phyloP scores from a whole-genome alignment of 129 eudicot genomes.

The Flaveria linearis region DNA sequence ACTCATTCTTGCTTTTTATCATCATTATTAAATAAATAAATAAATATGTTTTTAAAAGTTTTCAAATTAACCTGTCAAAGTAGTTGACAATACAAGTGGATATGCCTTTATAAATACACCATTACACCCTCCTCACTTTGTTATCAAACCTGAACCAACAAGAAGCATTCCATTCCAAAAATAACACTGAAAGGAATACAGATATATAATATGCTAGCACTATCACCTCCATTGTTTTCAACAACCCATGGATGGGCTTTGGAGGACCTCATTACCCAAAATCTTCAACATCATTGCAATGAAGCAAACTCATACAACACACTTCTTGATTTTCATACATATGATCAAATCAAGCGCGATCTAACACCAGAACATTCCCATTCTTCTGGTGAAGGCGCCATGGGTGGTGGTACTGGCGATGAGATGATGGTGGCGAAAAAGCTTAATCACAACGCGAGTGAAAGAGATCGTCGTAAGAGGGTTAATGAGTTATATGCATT shows the following conservation, averaged over 20 bases:
- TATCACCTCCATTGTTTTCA: conserved; percentile 30
- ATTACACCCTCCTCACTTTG: conserved; percentile 1
- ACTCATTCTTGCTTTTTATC: not conserved
- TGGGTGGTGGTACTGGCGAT: not conserved
- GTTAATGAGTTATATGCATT: conserved; percentile 28
- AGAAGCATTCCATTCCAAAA: not conserved
- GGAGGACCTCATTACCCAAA: conserved; percentile 30
- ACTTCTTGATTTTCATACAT: conserved; percentile 10
- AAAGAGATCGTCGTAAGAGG: conserved; percentile 37
- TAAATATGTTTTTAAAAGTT: not conserved
- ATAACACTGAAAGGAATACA: not conserved
- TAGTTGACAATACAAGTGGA: not conserved
- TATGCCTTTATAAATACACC: conserved; percentile 18
- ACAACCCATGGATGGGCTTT: conserved; percentile 31
- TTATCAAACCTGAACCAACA: not conserved
- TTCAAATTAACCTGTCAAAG: not conserved
- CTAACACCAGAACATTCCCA: conserved; percentile 21
- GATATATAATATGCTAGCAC: conserved; percentile 10
- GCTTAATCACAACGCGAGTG: conserved; percentile 34
- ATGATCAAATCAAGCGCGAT: conserved; percentile 19
- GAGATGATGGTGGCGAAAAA: conserved; percentile 19
- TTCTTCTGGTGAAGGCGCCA: not conserved
- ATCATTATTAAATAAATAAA: not conserved
- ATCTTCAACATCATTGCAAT: conserved; percentile 10
- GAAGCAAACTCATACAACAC: conserved; percentile 26